A percentile compares a stretch with the other conserved stretches of the same genome.
phyloP scores from a whole-genome alignment of 2,329 filamentous ascomycete species.

The Scorias spongiosa region DNA sequence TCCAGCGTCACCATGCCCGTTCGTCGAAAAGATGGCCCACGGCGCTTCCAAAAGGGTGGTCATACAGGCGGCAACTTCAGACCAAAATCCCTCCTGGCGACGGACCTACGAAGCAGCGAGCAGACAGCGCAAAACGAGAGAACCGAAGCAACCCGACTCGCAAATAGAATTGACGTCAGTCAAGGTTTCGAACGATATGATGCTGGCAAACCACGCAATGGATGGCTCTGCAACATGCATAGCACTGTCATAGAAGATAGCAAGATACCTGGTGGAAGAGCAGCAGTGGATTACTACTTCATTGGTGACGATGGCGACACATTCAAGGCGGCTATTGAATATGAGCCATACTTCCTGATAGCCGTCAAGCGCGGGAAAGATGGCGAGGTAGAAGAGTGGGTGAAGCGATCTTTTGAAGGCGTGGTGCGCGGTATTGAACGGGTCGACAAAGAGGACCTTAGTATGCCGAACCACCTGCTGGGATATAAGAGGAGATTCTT shows the following conservation, averaged over 20 bases:
- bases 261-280: constrained; percentile 65
- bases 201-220: constrained; percentile 65
- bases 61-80: constrained; percentile 28
- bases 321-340: constrained; percentile 93
- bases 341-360: constrained; percentile 91
- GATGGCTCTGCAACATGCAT: constrained; percentile 94
- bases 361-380: constrained; percentile 80
- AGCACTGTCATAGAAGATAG: constrained; percentile 76
- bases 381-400: constrained; percentile 91
- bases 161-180: constrained; percentile 79
- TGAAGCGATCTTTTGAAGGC: constrained; percentile 62
- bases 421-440: constrained; percentile 63
- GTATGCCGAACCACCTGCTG: constrained; percentile 71
- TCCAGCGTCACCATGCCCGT: constrained; percentile 26
- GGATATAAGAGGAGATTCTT: constrained; percentile 83
- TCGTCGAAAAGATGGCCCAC: constrained; percentile 24
- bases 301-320: constrained; percentile 75
- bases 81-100: constrained; percentile 65
- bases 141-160: constrained; percentile 68
- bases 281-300: constrained; percentile 94
- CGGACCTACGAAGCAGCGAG: constrained; percentile 59
- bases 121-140: constrained; percentile 86
- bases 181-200: constrained; percentile 94
- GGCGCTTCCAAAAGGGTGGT: constrained; percentile 28
- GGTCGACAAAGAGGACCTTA: constrained; percentile 80